Base-by-base conservation (phyloP, 345 rosid genomes). In the Acer negundo region DNA sequence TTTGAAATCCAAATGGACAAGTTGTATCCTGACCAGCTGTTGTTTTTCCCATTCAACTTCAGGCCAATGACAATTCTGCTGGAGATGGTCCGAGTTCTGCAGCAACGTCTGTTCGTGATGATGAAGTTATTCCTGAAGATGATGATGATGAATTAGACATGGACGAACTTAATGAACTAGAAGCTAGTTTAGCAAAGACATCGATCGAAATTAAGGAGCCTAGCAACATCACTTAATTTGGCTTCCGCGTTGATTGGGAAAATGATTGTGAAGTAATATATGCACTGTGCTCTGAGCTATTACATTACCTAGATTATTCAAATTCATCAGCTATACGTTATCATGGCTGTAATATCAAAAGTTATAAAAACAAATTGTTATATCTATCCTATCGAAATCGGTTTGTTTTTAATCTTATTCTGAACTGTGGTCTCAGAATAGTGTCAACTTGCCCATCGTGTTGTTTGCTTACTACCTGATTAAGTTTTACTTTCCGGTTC, bases 101-200 rank as follows among this genome's bases (percentile, higher is more conserved):
- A 10, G 31, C 77, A n/a, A 62, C 56, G 3, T 77, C 83, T 31
- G 80, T 22, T 40, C 74, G 46, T 4, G 65, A 77, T 42, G 75
- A 75, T 17, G 82, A 80, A 40, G 84, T 59, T 38, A 70, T 63
- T 47, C 69, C 22, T 46, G 79, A 72, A 0, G 86, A 78, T 6
- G 84, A 74, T 11, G 85, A 77, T 1, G 94, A 92, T 13, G 94
- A 92, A 53, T 78, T 88, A 68, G 93, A 92, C 88, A 86, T 90
- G 85, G 94, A 92, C 67, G 94, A 92, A 86, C 84, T 92, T 61
- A 88, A 92, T 75, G 97, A 92, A 80, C 85, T 92, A 20, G 94
- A 92, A 84, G 94, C 87, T 44, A 92, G 94, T 82, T 83, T 92
- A 78, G 84, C 94, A 17, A 92, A 84, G 80, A 87, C 94, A 10